A percentile compares a stretch with the other conserved stretches of the same genome.
phyloP scores from a whole-genome alignment of 371 early-diverging fungal species.

The Mortierella sp. region DNA sequence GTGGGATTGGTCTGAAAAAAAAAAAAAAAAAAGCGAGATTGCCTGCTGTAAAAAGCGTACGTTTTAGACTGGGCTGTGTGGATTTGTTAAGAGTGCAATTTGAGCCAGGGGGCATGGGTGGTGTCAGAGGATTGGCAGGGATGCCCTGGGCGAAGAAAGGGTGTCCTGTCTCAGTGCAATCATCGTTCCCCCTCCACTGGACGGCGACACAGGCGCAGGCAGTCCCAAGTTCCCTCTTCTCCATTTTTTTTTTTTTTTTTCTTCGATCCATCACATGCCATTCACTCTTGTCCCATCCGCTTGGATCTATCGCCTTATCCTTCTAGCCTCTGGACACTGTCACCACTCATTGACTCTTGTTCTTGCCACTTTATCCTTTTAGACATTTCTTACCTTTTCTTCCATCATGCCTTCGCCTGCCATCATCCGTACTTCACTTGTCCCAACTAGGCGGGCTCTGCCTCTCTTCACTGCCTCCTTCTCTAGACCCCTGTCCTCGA shows the following conservation, averaged over 20 bases:
- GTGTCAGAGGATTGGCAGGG: neutral
- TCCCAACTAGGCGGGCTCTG: neutral
- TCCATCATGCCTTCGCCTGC: constrained; percentile 1
- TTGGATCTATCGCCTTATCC: neutral
- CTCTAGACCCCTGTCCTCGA: neutral
- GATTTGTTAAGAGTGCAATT: neutral
- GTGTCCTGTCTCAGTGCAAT: neutral
- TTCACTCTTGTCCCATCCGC: neutral
- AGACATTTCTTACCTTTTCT: neutral
- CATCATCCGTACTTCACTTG: neutral
- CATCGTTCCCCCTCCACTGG: no score
- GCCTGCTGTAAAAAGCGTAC: no score
- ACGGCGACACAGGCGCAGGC: no score
- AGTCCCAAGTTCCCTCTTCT: neutral
- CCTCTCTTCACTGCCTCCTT: neutral
- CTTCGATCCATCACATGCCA: neutral
- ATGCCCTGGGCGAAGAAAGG: neutral
- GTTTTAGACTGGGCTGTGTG: no score
- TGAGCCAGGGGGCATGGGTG: neutral
- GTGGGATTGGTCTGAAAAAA: no score
- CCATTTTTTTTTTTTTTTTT: neutral
- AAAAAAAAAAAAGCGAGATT: neutral
- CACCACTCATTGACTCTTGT: no score
- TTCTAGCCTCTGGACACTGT: no score
- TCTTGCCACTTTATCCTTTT: neutral